Evolutionary conservation across 148 eudicot species (phyloP).

Genomic region (Spergularia bocconei): DNA sequence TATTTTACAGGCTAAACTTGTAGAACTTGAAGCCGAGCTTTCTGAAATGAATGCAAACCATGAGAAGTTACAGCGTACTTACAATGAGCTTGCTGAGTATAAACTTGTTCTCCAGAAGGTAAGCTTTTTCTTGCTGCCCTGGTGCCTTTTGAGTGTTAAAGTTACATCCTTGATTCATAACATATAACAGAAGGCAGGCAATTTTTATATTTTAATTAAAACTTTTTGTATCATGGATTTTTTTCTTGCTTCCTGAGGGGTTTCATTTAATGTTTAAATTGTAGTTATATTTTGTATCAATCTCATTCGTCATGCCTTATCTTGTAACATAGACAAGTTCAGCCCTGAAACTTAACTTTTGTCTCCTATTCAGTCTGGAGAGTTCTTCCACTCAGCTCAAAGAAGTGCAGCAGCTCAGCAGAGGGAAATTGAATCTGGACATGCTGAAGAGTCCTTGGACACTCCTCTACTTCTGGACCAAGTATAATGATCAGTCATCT

Average conservation of each 20-base stretch:
- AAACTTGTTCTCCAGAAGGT: constrained; percentile 91
- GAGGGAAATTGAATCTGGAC: constrained; percentile 54
- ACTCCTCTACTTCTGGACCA: constrained; percentile 72
- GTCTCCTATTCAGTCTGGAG: constrained; percentile 61
- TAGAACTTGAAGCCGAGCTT: constrained; percentile 82
- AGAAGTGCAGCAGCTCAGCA: constrained; percentile 79
- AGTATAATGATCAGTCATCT: constrained; percentile 33
- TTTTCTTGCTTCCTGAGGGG: neutral
- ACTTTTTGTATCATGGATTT: neutral
- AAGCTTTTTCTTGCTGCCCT: constrained; percentile 1
- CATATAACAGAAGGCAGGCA: neutral
- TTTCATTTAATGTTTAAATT: neutral
- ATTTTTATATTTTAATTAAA: neutral
- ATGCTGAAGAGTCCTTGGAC: constrained; percentile 64
- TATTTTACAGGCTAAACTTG: constrained; percentile 57
- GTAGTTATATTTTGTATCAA: neutral
- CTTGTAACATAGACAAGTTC: neutral
- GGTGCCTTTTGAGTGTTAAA: neutral
- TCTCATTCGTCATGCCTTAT: neutral
- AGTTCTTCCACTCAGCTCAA: constrained; percentile 70
- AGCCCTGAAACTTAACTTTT: neutral
- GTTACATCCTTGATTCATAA: neutral
- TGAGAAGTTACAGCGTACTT: constrained; percentile 76
- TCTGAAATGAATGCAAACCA: constrained; percentile 75
- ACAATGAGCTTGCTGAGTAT: constrained; percentile 84